Percentiles rank a stretch among this genome's conserved stretches.
phyloP scores from a whole-genome alignment of 371 early-diverging fungal genomes.

The Mortierella polycephala region DNA sequence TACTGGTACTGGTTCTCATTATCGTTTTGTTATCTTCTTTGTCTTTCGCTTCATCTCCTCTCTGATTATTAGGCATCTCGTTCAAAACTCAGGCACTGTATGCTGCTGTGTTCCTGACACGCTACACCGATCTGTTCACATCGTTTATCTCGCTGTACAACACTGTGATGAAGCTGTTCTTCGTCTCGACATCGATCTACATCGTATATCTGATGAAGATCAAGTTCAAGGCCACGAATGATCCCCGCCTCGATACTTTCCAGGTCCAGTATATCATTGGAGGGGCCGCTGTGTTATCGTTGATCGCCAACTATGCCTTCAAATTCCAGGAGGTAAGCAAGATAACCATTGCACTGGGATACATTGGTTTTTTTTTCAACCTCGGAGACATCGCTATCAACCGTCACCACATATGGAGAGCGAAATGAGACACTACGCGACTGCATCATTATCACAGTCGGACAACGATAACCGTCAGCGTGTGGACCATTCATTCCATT shows the following conservation, averaged over 20 bases:
- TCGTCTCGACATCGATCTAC: conserved; percentile 86
- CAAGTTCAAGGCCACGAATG: conserved; percentile 92
- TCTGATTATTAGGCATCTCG: conserved; percentile 83
- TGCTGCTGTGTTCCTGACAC: conserved; percentile 91
- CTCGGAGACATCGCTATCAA: background rate
- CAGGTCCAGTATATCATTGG: conserved; percentile 86
- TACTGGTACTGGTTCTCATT: background rate
- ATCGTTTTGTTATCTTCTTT: background rate
- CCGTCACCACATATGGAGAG: too few species aligned
- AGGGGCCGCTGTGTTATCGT: conserved; percentile 74
- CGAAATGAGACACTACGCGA: too few species aligned
- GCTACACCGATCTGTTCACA: conserved; percentile 95
- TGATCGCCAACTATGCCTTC: conserved; percentile 79
- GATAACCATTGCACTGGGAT: background rate
- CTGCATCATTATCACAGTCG: too few species aligned
- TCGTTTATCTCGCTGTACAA: conserved; percentile 90
- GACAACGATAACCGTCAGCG: too few species aligned
- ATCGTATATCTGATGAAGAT: conserved; percentile 93
- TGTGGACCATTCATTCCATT: too few species aligned
- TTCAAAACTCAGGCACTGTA: conserved; percentile 98
- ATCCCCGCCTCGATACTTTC: conserved; percentile 91
- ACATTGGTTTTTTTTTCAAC: background rate
- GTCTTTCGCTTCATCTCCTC: too few species aligned
- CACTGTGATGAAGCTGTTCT: conserved; percentile 95
- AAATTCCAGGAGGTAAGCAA: conserved; percentile 72